Evolutionary conservation across 768 basidiomycete species (phyloP).

Genomic region (Trametes gibbosa): DNA sequence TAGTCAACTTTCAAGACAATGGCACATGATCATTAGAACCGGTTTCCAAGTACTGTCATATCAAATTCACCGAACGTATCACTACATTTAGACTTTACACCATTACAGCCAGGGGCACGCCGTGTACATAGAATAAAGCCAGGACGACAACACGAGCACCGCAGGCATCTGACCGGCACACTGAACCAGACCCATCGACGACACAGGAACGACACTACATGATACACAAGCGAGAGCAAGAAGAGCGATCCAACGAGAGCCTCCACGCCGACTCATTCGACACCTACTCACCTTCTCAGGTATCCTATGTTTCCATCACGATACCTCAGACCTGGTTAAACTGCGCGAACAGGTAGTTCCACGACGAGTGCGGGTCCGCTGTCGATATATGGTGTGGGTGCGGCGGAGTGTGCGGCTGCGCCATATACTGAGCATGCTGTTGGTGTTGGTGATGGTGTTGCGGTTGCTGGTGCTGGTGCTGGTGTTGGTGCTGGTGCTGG

Average conservation of each 20-base stretch:
- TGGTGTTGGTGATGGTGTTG: background rate
- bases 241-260: background rate
- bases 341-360: constrained; percentile 28
- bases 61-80: background rate
- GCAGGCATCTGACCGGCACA: background rate
- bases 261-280: too few species aligned
- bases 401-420: constrained; percentile 8
- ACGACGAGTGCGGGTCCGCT: constrained; percentile 25
- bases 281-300: background rate
- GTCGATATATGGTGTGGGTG: constrained; percentile 15
- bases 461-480: background rate
- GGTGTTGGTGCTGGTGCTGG: too few species aligned
- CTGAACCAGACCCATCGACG: too few species aligned
- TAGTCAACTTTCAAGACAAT: too few species aligned
- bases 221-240: background rate
- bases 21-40: too few species aligned
- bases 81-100: background rate
- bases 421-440: background rate
- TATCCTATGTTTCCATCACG: background rate
- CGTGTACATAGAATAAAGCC: background rate
- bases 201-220: background rate
- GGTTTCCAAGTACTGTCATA: background rate
- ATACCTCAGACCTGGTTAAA: constrained; percentile 20
- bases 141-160: background rate
- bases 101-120: background rate